Evolutionary conservation across 495 filamentous ascomycete species (phyloP), one percentile per base, ranked within the genome.

Genomic region (Penicillium angulare): DNA sequence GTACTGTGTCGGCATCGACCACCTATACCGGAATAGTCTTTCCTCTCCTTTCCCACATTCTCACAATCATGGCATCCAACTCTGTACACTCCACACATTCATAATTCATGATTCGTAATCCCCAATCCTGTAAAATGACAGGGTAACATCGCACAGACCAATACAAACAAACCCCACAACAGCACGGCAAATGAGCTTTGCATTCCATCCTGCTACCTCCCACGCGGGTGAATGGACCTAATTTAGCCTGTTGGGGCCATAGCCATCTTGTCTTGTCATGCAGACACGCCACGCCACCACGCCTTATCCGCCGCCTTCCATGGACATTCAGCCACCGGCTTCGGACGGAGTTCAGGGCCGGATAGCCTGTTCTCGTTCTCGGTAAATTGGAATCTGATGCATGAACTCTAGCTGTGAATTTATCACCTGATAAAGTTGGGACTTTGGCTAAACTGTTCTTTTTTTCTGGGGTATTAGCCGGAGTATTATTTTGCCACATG

Each of bases 241-340:
- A 49, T 55, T 55, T 55, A 55, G 52, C 52, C 52, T 48, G 39
- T 43, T n/a, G 1, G 21, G 9, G 20, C 10, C 10, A 29, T 29
- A 12, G 26, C 26, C 12, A 6, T 12, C 10, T 35, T 10, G 33
- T 17, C 16, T 12, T 23, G 7, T 21, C 38, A 10, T 24, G 21
- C 21, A 26, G 12, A 41, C 41, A 31, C 16, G 27, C 39, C 23
- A 42, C 9, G 27, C 27, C 27, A 21, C 27, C 15, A 44, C 41
- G 23, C 41, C 41, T 44, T 24, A 23, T 7, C 41, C 41, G 41
- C 23, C 15, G 24, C 40, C 40, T 23, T 27, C 22, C n/a, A n/a
- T n/a, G n/a, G 40, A 23, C 6, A 24, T 13, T 12, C 3, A 32
- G 15, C 3, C 15, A 32, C 7, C 29, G 29, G 10, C 29, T 3